Evolutionary conservation across 345 rosid genomes (phyloP), one percentile per base, ranked within the genome.

Genomic region (Turnera subulata): DNA sequence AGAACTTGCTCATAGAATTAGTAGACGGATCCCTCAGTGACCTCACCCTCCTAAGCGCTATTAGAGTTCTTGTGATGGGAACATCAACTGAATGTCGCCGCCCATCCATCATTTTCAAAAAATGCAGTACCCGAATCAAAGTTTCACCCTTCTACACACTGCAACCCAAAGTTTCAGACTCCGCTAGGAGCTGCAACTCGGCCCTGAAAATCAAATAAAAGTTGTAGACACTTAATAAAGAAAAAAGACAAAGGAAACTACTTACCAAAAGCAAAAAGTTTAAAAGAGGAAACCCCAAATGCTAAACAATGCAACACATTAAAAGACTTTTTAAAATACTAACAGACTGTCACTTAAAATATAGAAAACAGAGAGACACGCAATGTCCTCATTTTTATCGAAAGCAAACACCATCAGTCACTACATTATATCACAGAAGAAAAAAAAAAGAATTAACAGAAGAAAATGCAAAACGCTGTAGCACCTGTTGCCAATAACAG

Each of bases 11-110:
- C 96, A 89, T 80, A 6, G 97, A 83, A 72, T 78, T 93, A 15
- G 99, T 89, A 22, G 91, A 80, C 2, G 99, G 99, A 74, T 93
- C 99, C 82, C 94, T 82, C 39, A 93, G 60, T 33, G 99, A 93
- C 81, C 83, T 75, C 68, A 93, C 99, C 54, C 97, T 83, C 78
- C 96, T 78, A 21, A 93, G 86, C 19, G 97, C 94, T 13, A 81
- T 68, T n/a, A 93, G 94, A 32, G 96, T 82, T 70, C 85, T 89
- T 29, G 99, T 76, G 45, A 93, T 85, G 15, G 99, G 99, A 53
- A 89, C 62, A 66, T 93, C 99, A 37, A 93, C 84, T 11, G 97
- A 93, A 74, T 89, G 96, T 51, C 99, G 70, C 68, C 94, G 58
- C 58, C 82, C 86, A 39, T 93, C 96, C 68, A 70, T 74, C 79